These are phyloP conservation scores for Nothophaeocryptopus gaeumannii DNA, from an alignment of 2,329 filamentous ascomycete species.

Conservation along the genomic window DNA sequence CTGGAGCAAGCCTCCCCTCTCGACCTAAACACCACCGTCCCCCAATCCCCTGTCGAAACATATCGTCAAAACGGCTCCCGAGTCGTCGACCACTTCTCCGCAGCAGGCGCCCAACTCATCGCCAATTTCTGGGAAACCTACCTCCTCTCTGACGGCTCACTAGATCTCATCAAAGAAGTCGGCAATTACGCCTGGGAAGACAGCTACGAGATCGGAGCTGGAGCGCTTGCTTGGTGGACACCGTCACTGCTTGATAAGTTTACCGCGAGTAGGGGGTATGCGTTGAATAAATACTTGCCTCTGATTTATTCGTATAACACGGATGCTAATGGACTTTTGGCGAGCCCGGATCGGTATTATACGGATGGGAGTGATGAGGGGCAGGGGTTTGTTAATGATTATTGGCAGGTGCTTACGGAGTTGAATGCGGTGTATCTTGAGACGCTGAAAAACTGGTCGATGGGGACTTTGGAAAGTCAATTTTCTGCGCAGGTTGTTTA, in stretches of 20 bases:
- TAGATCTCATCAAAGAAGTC: conserved; percentile 26
- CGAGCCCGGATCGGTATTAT: conserved; percentile 23
- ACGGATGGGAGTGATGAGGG: conserved; percentile 27
- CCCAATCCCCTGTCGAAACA: conserved; percentile 22
- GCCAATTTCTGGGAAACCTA: conserved; percentile 37
- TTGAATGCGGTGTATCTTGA: conserved; percentile 33
- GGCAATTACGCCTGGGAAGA: conserved; percentile 39
- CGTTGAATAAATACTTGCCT: conserved; percentile 33
- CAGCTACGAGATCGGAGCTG: conserved; percentile 32
- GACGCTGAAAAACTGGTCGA: conserved; percentile 29
- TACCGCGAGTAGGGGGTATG: conserved; percentile 28
- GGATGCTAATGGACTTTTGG: conserved; percentile 21
- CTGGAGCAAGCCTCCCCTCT: conserved; percentile 33
- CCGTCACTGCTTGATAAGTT: conserved; percentile 28
- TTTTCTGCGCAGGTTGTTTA: conserved; percentile 36
- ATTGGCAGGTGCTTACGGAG: conserved; percentile 31
- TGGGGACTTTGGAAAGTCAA: conserved; percentile 24
- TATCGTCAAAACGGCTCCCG: conserved; percentile 36
- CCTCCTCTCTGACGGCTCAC: conserved; percentile 27
- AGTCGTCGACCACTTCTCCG: conserved; percentile 37
- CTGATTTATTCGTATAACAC: conserved; percentile 29
- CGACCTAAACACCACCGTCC: conserved; percentile 23
- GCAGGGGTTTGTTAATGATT: conserved; percentile 30
- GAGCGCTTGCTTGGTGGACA: conserved; percentile 28
- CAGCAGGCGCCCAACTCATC: conserved; percentile 26